Base-by-base conservation (phyloP, 2,329 filamentous ascomycete genomes). In the Hymenoscyphus albidus region DNA sequence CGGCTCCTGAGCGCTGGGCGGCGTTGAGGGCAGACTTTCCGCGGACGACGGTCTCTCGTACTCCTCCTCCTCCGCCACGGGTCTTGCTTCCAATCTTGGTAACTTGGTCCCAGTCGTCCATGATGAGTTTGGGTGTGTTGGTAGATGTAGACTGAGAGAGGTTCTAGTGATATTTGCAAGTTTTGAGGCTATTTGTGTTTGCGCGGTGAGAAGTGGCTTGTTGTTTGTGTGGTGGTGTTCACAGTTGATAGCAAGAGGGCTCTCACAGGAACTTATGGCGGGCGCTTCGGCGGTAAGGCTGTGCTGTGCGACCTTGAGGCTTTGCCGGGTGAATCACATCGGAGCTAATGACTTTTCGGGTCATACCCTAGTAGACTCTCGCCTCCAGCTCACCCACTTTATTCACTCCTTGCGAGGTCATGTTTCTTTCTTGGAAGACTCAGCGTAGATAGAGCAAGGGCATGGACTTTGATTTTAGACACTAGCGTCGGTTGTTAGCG, bases 1-100 rank as follows among this genome's bases (percentile, higher is more conserved):
- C 78, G 65, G 85, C 84, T 67, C 95, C 95, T 67, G 82, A 85
- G 69, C 95, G 88, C 80, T 91, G 88, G 35, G 95, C 95, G 67
- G 94, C 94, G 79, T 99, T 99, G 72, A 99, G 81, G 42, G 92
- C 86, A 65, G 80, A 75, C 78, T 91, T 92, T 76, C 94, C 92
- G 77, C 90, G 90, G 77, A 98, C 85, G 72, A 97, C 93, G 3
- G 90, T 96, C 84, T 97, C 93, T 72, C 92, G 91, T 71, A 86
- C 81, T 65, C 79, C 84, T 72, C 88, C 90, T 72, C 88, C 90
- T 71, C 88, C 85, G 70, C 86, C 85, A 74, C 88, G 87, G 75
- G 85, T 85, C 80, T 91, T 94, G 86, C 87, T 92, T 76, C 95
- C 95, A 76, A 99, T 98, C 85, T 95, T 96, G 80, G 93, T 96